Evolutionary conservation across 352 stramenopile genomes (phyloP).

Genomic region (Thalassiosira hispida): DNA sequence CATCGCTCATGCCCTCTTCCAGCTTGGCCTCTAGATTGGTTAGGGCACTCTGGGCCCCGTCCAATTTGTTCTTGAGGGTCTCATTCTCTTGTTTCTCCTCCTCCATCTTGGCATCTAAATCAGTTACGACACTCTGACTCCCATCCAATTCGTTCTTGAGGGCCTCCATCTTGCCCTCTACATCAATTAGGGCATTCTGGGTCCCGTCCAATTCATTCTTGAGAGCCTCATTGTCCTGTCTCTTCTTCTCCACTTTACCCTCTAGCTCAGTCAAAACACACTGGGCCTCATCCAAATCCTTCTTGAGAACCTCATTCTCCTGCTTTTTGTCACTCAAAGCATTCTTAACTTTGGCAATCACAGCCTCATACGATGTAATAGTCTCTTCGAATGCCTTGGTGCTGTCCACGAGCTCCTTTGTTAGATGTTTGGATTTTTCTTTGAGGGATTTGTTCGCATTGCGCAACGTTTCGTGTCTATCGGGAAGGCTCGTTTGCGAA

Average conservation of each 20-base stretch:
- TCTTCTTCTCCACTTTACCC: not conserved
- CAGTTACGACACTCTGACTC: not conserved
- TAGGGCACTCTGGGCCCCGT: not conserved
- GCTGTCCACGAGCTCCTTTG: slow-evolving; percentile 31
- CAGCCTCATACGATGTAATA: slow-evolving; percentile 19
- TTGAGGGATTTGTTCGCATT: slow-evolving; percentile 18
- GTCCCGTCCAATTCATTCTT: not conserved
- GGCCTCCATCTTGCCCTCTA: slow-evolving; percentile 9
- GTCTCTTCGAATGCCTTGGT: slow-evolving; percentile 35
- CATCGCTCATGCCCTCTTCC: not conserved
- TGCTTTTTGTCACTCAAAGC: slow-evolving; percentile 18
- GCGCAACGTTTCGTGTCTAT: slow-evolving; percentile 4
- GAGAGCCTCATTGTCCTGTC: not conserved
- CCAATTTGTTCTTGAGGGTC: not conserved
- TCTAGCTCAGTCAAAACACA: not conserved
- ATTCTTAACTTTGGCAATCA: slow-evolving; percentile 34
- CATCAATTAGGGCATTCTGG: slow-evolving; percentile 2
- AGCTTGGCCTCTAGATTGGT: slow-evolving; percentile 9
- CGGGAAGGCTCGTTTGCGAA: slow-evolving; percentile 6
- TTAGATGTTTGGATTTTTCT: slow-evolving; percentile 27
- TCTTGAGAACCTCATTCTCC: slow-evolving; percentile 22
- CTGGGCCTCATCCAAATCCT: slow-evolving; percentile 11
- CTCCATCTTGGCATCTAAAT: not conserved
- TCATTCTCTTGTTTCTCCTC: slow-evolving; percentile 8
- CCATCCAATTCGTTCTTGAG: slow-evolving; percentile 18